These are phyloP conservation scores for Lasiosphaeriaceae sp. DNA, from an alignment of 495 filamentous ascomycete species.

Conservation along the genomic window DNA sequence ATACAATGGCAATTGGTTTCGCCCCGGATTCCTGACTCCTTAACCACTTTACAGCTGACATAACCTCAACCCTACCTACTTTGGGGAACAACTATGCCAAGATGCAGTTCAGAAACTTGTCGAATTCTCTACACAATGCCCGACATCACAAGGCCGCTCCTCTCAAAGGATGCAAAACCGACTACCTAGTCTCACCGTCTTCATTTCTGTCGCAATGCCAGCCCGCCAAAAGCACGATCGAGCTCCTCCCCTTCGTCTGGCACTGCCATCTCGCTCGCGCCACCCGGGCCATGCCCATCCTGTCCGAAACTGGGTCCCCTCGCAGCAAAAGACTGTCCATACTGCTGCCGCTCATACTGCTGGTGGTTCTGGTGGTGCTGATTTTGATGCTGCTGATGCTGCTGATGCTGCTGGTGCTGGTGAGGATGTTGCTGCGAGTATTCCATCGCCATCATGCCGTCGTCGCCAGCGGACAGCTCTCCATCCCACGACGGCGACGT, in stretches of 20 bases:
- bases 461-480: slow-evolving; percentile 33
- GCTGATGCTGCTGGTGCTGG: background rate
- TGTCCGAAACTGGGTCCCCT: background rate
- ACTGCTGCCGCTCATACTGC: slow-evolving; percentile 20
- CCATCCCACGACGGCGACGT: background rate
- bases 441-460: background rate
- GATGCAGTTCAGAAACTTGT: no score
- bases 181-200: no score
- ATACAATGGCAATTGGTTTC: no score
- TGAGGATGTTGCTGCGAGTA: background rate
- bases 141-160: no score
- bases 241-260: slow-evolving; percentile 70
- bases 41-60: no score
- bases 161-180: no score
- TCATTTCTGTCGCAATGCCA: slow-evolving; percentile 35
- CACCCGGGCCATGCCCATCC: slow-evolving; percentile 29
- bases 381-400: background rate
- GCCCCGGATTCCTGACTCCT: no score
- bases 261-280: slow-evolving; percentile 44
- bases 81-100: no score
- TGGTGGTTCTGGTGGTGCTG: background rate
- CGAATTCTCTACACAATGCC: no score
- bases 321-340: background rate
- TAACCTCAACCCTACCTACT: no score
- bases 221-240: slow-evolving; percentile 81